Percentiles rank a stretch among this genome's conserved stretches.
Evolutionary conservation across 805 yeast species (phyloP).

Genomic region (Cyberlindnera sargentensis): DNA sequence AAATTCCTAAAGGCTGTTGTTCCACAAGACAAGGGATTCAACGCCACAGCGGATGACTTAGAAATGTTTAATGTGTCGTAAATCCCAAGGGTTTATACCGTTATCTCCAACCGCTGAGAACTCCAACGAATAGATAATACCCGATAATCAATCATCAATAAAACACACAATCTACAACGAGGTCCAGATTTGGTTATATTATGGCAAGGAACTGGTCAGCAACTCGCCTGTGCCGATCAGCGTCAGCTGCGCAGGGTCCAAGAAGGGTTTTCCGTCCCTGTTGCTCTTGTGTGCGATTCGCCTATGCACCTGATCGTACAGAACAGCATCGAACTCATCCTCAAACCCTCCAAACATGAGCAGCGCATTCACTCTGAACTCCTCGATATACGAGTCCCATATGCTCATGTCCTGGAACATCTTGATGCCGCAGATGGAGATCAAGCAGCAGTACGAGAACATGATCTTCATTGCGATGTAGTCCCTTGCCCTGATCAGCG

Average conservation of each 20-base stretch:
- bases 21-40: too few relatives aligned
- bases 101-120: too few relatives aligned
- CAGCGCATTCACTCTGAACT: constrained; percentile 5
- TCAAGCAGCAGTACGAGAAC: constrained; percentile 13
- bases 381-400: constrained; percentile 17
- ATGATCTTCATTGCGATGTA: constrained; percentile 18
- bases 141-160: too few relatives aligned
- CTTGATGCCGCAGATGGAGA: constrained; percentile 19
- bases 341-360: constrained; percentile 13
- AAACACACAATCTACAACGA: too few relatives aligned
- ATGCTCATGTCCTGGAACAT: constrained; percentile 11
- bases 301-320: constrained; percentile 13
- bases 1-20: too few relatives aligned
- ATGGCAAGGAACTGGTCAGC: too few relatives aligned
- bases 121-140: too few relatives aligned
- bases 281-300: constrained; percentile 4
- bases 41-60: too few relatives aligned
- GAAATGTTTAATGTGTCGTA: too few relatives aligned
- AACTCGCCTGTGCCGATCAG: constrained; percentile 6
- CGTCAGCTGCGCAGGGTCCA: constrained; percentile 7
- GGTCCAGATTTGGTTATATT: too few relatives aligned
- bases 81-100: too few relatives aligned
- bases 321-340: constrained; percentile 11
- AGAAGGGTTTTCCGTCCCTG: constrained; percentile 10
- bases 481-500: constrained; percentile 11